Evolutionary conservation across 1,139 yeast species (phyloP), one percentile per base, ranked within the genome.

Genomic region (Lodderomyces oxycetoniae): DNA sequence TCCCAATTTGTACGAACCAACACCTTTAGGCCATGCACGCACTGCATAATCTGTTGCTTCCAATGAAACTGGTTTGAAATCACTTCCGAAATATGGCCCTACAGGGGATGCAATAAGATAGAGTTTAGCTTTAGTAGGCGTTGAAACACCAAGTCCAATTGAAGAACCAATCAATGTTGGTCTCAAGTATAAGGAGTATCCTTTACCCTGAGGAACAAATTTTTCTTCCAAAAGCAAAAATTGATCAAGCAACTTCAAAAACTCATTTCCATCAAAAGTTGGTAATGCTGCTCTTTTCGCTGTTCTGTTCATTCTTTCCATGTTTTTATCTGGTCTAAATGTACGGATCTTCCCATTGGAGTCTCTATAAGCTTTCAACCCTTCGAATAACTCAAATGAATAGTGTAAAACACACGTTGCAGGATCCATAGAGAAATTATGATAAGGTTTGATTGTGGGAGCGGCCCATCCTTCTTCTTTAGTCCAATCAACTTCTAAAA

Each of bases 11-110:
- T 78, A 81, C 71, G 88, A 81, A 61, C 98, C 98, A 45, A 80
- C 88, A 58, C 97, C 98, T 53, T 96, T 96, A 52, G 97, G 97
- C 97, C 97, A 91, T 11, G 98, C 96, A 66, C 97, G 82, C 17
- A 89, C 91, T 31, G 95, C 95, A 49, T 85, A 79, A 55, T 86
- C 95, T 23, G 96, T 87, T 46, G 97, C 97, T 66, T 89, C 96
- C 42, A 91, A 71, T 38, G 79, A 72, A 33, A 91, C 95, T 23
- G 97, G 96, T 63, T 88, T 87, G 77, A 89, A 89, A 6, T 96
- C 96, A 11, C 94, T 79, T 49, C 82, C 76, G 58, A 77, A 79
- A 67, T 84, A 84, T 25, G 97, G 96, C 21, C 97, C 97, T 17
- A 89, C 98, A 12, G 97, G 98, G 12, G 95, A 85, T 27, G 89